phyloP scores from a whole-genome alignment of 2,329 filamentous ascomycete species.

The Thermomyces lanuginosus region DNA sequence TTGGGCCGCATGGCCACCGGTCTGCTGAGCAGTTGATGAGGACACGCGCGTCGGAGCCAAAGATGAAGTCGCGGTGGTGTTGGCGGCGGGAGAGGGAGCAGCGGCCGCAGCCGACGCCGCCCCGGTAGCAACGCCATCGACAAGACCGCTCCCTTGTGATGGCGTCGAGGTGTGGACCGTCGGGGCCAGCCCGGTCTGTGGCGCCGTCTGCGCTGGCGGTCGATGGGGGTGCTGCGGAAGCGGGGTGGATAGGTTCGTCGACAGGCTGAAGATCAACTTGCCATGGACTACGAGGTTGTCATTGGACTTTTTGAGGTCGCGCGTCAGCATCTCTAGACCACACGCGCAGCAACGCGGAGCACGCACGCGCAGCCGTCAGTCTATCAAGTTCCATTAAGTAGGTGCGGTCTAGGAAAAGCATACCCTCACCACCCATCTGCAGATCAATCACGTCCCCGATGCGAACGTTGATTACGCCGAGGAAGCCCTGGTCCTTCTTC shows the following conservation, averaged over 20 bases:
- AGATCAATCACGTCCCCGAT: constrained; percentile 90
- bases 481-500: constrained; percentile 99
- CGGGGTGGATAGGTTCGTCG: constrained; percentile 67
- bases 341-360: not conserved
- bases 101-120: constrained; percentile 3
- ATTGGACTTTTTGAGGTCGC: constrained; percentile 92
- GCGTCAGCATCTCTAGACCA: constrained; percentile 73
- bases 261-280: constrained; percentile 91
- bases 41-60: constrained; percentile 19
- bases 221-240: constrained; percentile 35
- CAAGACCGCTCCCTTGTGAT: constrained; percentile 13
- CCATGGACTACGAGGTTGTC: constrained; percentile 96
- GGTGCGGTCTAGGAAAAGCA: constrained; percentile 13
- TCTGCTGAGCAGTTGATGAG: constrained; percentile 21
- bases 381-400: not conserved
- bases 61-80: constrained; percentile 17
- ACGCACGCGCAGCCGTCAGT: not conserved
- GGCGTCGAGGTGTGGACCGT: constrained; percentile 16
- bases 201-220: constrained; percentile 17
- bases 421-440: constrained; percentile 79
- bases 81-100: constrained; percentile 13
- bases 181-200: constrained; percentile 24
- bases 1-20: constrained; percentile 21
- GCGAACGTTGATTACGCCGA: constrained; percentile 93
- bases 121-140: constrained; percentile 10